phyloP scores from a whole-genome alignment of 768 basidiomycete species.

The Tricholoma terreum region DNA sequence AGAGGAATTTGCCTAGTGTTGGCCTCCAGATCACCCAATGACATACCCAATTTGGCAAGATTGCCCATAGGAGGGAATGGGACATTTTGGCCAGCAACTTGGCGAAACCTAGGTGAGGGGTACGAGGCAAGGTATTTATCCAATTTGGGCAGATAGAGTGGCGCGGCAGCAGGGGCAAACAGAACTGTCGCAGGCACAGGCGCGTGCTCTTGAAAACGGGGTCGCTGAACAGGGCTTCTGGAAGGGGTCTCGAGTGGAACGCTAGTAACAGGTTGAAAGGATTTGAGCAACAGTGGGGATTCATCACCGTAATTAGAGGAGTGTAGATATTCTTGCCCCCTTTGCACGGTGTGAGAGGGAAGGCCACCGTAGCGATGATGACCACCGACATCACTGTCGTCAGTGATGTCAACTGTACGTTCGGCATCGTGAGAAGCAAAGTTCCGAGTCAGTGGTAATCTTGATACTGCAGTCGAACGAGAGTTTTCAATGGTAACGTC shows the following conservation, averaged over 20 bases:
- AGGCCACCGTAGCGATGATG: neutral
- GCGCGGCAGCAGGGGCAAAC: conserved; percentile 56
- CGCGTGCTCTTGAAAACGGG: conserved; percentile 4
- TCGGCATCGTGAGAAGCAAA: neutral
- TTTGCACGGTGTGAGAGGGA: neutral
- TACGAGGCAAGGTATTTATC: conserved; percentile 55
- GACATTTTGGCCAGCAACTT: conserved; percentile 15
- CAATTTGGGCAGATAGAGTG: conserved; percentile 59
- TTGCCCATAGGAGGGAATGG: conserved; percentile 68
- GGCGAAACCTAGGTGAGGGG: conserved; percentile 40
- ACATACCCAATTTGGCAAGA: conserved; percentile 43
- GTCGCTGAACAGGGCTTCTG: neutral
- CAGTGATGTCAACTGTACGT: conserved; percentile 10
- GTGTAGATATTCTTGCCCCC: neutral
- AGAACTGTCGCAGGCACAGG: conserved; percentile 55
- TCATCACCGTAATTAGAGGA: conserved; percentile 12
- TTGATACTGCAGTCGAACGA: neutral
- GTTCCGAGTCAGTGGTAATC: neutral
- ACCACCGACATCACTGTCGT: neutral
- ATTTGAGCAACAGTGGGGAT: conserved; percentile 7
- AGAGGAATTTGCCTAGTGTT: conserved; percentile 46
- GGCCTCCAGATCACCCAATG: conserved; percentile 58
- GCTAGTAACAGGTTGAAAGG: neutral
- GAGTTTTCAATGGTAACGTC: neutral
- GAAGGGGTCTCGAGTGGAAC: neutral